Base-by-base conservation (phyloP, 2,329 filamentous ascomycete species). In the Phialophora verrucosa region DNA sequence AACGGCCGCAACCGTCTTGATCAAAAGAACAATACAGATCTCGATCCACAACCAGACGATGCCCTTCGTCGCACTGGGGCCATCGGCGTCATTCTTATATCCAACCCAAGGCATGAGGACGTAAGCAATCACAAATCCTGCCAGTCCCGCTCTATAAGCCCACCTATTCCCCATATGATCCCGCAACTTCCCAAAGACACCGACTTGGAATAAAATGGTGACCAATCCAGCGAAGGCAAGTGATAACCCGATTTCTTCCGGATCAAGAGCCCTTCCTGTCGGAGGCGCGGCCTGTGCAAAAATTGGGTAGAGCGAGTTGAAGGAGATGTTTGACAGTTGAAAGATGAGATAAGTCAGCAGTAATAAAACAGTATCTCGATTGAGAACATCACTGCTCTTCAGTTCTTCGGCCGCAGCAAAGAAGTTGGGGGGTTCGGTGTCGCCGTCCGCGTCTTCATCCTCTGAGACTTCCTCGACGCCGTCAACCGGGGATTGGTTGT, bases 221-320 rank as follows among this genome's bases (percentile, higher is more conserved):
- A 92, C 88, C 1, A 90, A 77, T 0, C 94, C 93, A 0, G 94
- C 92, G 68, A 96, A 89, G 0, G 91, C 94, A 60, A 97, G 83
- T 0, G 91, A 91, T 20, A 97, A 79, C 0, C 95, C 95, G 53
- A 98, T 97, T 66, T 91, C 92, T 64, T 88, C 85, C 0, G 94
- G 92, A 0, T 85, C 85, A 3, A 98, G 82, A 0, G 84, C 83
- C 49, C 95, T 90, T 20, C 95, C 95, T 0, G 89, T 89, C 0
- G 95, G 95, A 0, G 88, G 83, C 0, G 85, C 78, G 0, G 90
- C 88, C 62, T 93, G 89, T 0, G 90, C 91, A 73, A 98, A 99
- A 62, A 98, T 94, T 0, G 95, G 95, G 74, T 96, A 99, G 0
- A 99, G 83, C 20, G 92, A 94, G 78, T 97, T 97, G 84, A 93